Evolutionary conservation across 2,329 filamentous ascomycete species (phyloP), one percentile per base, ranked within the genome.

Genomic region (Arthrobotrys megalospora): DNA sequence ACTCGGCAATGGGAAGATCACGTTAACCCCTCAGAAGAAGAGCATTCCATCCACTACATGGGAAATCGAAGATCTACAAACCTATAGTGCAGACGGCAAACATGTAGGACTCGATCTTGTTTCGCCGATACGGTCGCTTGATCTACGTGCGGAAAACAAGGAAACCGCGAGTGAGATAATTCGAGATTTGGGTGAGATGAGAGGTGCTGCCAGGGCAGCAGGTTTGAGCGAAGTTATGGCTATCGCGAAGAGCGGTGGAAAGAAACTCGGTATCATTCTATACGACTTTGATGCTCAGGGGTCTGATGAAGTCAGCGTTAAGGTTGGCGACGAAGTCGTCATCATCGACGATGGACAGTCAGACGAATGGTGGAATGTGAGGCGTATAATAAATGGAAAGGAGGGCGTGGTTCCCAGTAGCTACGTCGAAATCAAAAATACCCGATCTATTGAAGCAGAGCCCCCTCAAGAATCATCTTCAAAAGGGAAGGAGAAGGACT

Each of bases 341-440:
- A 87, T 99, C 67, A 84, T 98, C 70, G 95, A 99, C 83, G 94
- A 97, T 82, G 90, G 88, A 38, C 96, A 94, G 85, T 97, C 94
- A 80, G 94, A 97, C 76, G 96, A 99, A 83, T 99, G 96, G 96
- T 98, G 96, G 95, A 94, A 96, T 87, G 93, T 99, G 41, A 90
- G 92, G 76, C 90, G 94, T 41, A 83, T 97, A 80, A 96, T 94
- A 86, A 98, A 94, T 83, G 93, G 93, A 81, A 96, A 94, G 83
- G 93, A 97, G 85, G 96, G 96, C 45, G 96, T 99, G 28, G 94
- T 99, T 7, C 96, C 96, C 12, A 96, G 94, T 86, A 97, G 93
- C 85, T 99, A 98, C 83, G 91, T 99, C 81, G 95, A 99, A 84
- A 87, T 97, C 65, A 94, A 90, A 21, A 63, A 58, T 12, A 48